Conservation (phyloP, 2,329 filamentous ascomycete genomes). For the Fusarium humuli region DNA sequence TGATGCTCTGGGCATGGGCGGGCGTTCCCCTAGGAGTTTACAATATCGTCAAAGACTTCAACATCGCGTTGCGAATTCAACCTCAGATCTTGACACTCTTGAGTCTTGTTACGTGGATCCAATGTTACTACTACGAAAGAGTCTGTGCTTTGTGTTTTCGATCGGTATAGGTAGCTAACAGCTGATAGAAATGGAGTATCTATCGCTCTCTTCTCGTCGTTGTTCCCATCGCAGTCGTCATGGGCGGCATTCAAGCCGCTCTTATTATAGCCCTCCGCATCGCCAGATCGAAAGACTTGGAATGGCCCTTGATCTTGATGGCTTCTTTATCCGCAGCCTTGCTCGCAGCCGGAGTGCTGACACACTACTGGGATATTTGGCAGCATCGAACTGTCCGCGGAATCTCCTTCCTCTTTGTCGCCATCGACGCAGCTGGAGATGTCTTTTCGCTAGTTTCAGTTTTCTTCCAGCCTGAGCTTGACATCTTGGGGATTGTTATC, state of each 20-base stretch:
- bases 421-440: constrained; percentile 76
- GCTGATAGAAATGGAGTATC: constrained; percentile 62
- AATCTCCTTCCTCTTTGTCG: constrained; percentile 79
- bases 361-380: constrained; percentile 78
- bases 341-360: constrained; percentile 72
- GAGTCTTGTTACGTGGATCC: constrained; percentile 58
- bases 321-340: constrained; percentile 72
- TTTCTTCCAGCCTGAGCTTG: constrained; percentile 68
- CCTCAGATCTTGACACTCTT: constrained; percentile 58
- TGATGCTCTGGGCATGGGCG: constrained; percentile 77
- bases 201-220: constrained; percentile 61
- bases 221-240: constrained; percentile 62
- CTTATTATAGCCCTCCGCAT: constrained; percentile 68
- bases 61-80: constrained; percentile 56
- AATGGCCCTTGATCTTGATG: constrained; percentile 76
- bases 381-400: constrained; percentile 73
- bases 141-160: constrained; percentile 25
- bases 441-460: constrained; percentile 74
- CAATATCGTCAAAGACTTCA: constrained; percentile 58
- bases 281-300: constrained; percentile 56
- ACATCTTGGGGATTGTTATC: constrained; percentile 73
- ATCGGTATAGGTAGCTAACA: background rate
- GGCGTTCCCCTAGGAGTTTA: constrained; percentile 72
- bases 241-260: constrained; percentile 69
- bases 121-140: constrained; percentile 58